phyloP scores from a whole-genome alignment of 2,329 filamentous ascomycete genomes.

The Cadophora luteo-olivacea region DNA sequence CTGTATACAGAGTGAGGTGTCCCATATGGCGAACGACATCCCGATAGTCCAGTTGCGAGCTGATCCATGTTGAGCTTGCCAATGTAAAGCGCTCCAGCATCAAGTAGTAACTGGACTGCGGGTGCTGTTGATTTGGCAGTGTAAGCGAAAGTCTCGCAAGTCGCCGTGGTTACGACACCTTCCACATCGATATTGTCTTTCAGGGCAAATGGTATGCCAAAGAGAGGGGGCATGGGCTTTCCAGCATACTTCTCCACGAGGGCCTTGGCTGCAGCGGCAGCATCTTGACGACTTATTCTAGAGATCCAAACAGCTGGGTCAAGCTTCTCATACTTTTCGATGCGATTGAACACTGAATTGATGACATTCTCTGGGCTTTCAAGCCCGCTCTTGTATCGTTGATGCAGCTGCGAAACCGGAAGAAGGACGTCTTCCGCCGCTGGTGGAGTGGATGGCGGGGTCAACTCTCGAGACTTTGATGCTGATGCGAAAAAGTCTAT shows the following conservation, averaged over 20 bases:
- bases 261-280: constrained; percentile 49
- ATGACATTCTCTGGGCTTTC: constrained; percentile 51
- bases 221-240: constrained; percentile 57
- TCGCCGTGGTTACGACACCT: constrained; percentile 57
- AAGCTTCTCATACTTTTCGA: constrained; percentile 54
- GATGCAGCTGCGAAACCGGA: constrained; percentile 50
- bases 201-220: constrained; percentile 61
- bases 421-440: constrained; percentile 31
- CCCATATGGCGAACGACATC: constrained; percentile 64
- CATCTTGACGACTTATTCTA: constrained; percentile 48
- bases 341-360: constrained; percentile 52
- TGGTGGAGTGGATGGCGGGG: constrained; percentile 37
- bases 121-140: constrained; percentile 53
- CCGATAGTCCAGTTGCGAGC: constrained; percentile 65
- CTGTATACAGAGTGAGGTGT: constrained; percentile 59
- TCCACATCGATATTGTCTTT: constrained; percentile 63
- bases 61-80: constrained; percentile 68
- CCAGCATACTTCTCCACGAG: constrained; percentile 49
- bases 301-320: constrained; percentile 60
- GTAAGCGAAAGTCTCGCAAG: constrained; percentile 57
- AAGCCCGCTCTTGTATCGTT: constrained; percentile 52
- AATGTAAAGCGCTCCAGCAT: constrained; percentile 60
- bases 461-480: constrained; percentile 33
- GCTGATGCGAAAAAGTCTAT: constrained; percentile 48
- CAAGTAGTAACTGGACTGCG: constrained; percentile 54